Base-by-base conservation (phyloP, 257 asterid species). In the Solanum paucissectum region DNA sequence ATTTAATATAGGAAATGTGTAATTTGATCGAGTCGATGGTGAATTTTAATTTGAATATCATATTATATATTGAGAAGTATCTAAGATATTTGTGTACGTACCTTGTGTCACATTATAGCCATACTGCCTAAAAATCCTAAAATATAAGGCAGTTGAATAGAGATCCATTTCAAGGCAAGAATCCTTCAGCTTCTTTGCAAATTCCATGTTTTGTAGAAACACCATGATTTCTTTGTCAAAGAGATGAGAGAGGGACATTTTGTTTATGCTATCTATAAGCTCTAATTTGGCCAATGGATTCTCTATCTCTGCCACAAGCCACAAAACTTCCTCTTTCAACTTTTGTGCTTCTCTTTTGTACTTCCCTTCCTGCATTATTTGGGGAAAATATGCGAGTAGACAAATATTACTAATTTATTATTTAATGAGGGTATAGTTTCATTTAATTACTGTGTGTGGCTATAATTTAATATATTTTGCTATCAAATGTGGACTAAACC, bases 81-180 rank as follows among this genome's bases (percentile, higher is more conserved):
- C 52, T 44, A 44, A 37, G 10, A 62, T 34, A 21, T 58, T 58
- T 58, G 72, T 64, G 60, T 52, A 52, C 60, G 34, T 40, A 93
- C 98, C 96, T 90, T 88, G 92, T 37, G 95, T 81, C 90, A 92
- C 94, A 86, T 89, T 52, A 84, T 87, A 88, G n/a, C 95, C 96
- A 60, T 92, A 88, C 44, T 91, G 94, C 90, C 98, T 91, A 12
- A 93, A 94, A 87, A 92, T 81, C 86, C 94, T 87, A 58, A 93
- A 92, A 87, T 85, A 76, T 62, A 91, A 62, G 2, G 94, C 92
- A 84, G 91, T 55, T n/a, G 88, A 83, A 85, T 94, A 91, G 9
- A 87, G 90, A 72, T 91, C 91, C 9, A 62, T 14, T 12, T 29
- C 1, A 84, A 6, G 1, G 40, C 6, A 5, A 37, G n/a, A 62